These are phyloP conservation scores for Trichaptum fuscoviolaceum DNA, from an alignment of 768 basidiomycete species.

Conservation along the genomic window DNA sequence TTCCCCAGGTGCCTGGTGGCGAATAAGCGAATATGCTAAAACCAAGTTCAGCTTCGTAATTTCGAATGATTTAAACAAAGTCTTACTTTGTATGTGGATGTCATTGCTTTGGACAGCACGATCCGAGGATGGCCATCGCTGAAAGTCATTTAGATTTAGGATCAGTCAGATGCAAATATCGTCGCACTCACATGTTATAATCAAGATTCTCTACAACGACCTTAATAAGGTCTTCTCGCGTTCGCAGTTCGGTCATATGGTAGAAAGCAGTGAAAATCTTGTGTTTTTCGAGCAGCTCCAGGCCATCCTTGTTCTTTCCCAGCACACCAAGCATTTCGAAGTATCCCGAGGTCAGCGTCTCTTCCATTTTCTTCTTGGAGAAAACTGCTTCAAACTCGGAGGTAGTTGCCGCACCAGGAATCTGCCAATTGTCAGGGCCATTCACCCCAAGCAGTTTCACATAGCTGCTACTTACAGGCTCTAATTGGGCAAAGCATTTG, in stretches of 20 bases:
- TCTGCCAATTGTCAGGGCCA: constrained; percentile 34
- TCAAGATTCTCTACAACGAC: constrained; percentile 89
- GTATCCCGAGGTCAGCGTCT: constrained; percentile 86
- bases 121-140: constrained; percentile 96
- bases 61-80: background rate
- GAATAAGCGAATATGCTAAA: constrained; percentile 79
- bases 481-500: constrained; percentile 85
- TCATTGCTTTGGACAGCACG: constrained; percentile 88
- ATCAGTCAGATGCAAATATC: constrained; percentile 11
- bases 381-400: constrained; percentile 78
- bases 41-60: constrained; percentile 1
- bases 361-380: constrained; percentile 74
- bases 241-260: constrained; percentile 85
- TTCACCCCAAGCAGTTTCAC: background rate
- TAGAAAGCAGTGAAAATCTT: constrained; percentile 96
- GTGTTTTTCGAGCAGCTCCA: constrained; percentile 86
- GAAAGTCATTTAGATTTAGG: constrained; percentile 6
- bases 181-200: constrained; percentile 68
- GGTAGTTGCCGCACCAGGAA: constrained; percentile 43
- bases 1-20: constrained; percentile 84
- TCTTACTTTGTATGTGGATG: constrained; percentile 82
- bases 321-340: constrained; percentile 93
- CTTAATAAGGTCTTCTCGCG: constrained; percentile 88
- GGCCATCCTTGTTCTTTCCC: constrained; percentile 83
- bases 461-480: constrained; percentile 57